Percentiles rank a stretch among this genome's conserved stretches.
These are phyloP conservation scores for Pythium biforme DNA, from an alignment of 352 stramenopile genomes.

Conservation along the genomic window DNA sequence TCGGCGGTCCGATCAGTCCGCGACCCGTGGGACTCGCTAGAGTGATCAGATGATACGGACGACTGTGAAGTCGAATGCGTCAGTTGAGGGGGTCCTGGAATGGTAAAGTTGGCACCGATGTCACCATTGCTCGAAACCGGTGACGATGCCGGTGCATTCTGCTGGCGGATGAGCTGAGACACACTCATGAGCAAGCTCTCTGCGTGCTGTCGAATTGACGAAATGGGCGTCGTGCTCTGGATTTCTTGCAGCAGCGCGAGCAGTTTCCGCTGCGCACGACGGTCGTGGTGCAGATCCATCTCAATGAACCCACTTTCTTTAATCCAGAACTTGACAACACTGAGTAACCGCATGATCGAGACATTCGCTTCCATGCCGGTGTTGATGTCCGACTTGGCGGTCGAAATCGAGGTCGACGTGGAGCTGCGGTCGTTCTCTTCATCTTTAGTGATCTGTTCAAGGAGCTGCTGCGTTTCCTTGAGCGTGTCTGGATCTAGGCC, in stretches of 20 bases:
- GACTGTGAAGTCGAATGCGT: slow-evolving; percentile 32
- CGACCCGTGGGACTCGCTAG: not conserved
- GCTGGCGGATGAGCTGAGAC: slow-evolving; percentile 57
- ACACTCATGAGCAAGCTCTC: slow-evolving; percentile 69
- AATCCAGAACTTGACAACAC: slow-evolving; percentile 88
- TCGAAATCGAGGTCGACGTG: slow-evolving; percentile 63
- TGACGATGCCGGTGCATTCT: slow-evolving; percentile 35
- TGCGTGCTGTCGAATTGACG: slow-evolving; percentile 73
- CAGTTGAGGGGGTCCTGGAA: slow-evolving; percentile 30
- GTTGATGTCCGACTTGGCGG: slow-evolving; percentile 74
- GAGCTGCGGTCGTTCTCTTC: slow-evolving; percentile 59
- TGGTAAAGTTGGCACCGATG: slow-evolving; percentile 6
- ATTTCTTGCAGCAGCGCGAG: slow-evolving; percentile 74
- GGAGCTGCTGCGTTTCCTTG: slow-evolving; percentile 55
- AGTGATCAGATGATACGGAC: slow-evolving; percentile 27
- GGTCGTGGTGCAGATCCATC: slow-evolving; percentile 63
- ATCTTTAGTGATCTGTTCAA: slow-evolving; percentile 68
- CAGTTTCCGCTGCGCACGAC: slow-evolving; percentile 73
- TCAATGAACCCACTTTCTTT: slow-evolving; percentile 86
- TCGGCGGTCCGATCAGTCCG: slow-evolving; percentile 16
- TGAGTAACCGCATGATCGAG: slow-evolving; percentile 85
- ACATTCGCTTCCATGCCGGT: slow-evolving; percentile 79
- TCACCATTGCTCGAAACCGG: slow-evolving; percentile 22
- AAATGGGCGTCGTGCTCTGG: slow-evolving; percentile 66
- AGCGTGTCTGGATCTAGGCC: slow-evolving; percentile 49